Conservation (phyloP, 2,329 filamentous ascomycete species). For the Arthrinium phaeospermum region DNA sequence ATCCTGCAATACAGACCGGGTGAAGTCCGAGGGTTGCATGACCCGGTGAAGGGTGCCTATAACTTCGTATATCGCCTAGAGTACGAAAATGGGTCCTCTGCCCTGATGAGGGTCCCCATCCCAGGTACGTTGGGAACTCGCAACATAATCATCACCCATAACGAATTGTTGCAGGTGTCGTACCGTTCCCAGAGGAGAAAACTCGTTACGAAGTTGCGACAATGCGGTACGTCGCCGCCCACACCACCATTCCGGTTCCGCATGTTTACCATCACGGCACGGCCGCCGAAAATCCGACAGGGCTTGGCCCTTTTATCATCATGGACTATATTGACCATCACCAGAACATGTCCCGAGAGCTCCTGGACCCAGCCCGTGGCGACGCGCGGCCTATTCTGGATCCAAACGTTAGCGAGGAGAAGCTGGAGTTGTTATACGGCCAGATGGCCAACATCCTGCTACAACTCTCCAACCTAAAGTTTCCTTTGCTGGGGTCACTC, state of each 20-base stretch:
- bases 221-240: constrained; percentile 39
- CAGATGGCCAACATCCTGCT: constrained; percentile 49
- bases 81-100: constrained; percentile 40
- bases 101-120: constrained; percentile 36
- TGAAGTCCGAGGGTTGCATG: constrained; percentile 32
- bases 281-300: constrained; percentile 39
- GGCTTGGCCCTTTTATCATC: constrained; percentile 44
- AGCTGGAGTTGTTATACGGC: constrained; percentile 42
- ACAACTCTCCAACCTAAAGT: constrained; percentile 41
- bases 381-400: constrained; percentile 40
- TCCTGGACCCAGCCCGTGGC: constrained; percentile 33
- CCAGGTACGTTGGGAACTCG: background rate
- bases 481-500: constrained; percentile 48
- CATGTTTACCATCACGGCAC: constrained; percentile 39
- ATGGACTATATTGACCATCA: constrained; percentile 44
- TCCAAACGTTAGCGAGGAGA: constrained; percentile 39
- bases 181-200: constrained; percentile 43
- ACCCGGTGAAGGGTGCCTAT: constrained; percentile 36
- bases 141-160: background rate
- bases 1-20: constrained; percentile 35
- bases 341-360: constrained; percentile 33
- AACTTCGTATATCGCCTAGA: constrained; percentile 40
- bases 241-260: constrained; percentile 44
- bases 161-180: background rate
- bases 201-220: constrained; percentile 42